Percentiles rank a stretch among this genome's conserved stretches.
Evolutionary conservation across 768 basidiomycete genomes (phyloP).

Genomic region (Chalciporus sphaerocephalus): DNA sequence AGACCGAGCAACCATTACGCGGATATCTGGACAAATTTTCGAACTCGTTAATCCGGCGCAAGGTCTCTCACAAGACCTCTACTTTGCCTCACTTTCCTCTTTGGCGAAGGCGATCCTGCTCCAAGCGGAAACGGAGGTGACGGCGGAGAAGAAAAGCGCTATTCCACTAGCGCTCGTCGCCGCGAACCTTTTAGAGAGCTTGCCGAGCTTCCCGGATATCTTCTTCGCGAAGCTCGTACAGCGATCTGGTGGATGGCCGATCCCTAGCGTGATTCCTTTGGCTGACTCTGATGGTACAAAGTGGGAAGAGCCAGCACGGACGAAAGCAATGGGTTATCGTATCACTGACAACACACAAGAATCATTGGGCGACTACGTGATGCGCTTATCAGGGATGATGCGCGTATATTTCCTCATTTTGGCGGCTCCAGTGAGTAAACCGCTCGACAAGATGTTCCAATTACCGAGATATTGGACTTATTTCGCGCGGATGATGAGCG

Average conservation of each 20-base stretch:
- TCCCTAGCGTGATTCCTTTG: constrained; percentile 59
- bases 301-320: constrained; percentile 40
- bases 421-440: constrained; percentile 39
- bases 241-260: constrained; percentile 82
- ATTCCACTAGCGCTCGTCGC: constrained; percentile 72
- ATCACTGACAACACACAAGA: constrained; percentile 47
- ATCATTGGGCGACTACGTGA: constrained; percentile 53
- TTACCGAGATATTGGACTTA: constrained; percentile 67
- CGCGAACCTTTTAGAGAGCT: constrained; percentile 59
- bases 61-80: constrained; percentile 40
- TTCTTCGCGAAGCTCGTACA: constrained; percentile 85
- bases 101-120: constrained; percentile 82
- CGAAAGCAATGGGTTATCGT: constrained; percentile 57
- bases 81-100: constrained; percentile 78
- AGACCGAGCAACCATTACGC: constrained; percentile 52
- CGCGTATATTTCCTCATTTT: constrained; percentile 83
- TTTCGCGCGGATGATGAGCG: constrained; percentile 58
- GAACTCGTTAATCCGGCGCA: constrained; percentile 36
- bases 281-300: constrained; percentile 46
- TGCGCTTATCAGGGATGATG: constrained; percentile 73
- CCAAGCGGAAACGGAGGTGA: constrained; percentile 92
- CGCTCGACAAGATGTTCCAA: constrained; percentile 44
- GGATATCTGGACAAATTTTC: constrained; percentile 48
- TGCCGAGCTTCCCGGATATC: constrained; percentile 60
- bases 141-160: constrained; percentile 82